Percentiles rank a stretch among this genome's conserved stretches.
These are phyloP conservation scores for Sugiyamaella floridensis DNA, from an alignment of 805 yeast genomes.

Conservation along the genomic window DNA sequence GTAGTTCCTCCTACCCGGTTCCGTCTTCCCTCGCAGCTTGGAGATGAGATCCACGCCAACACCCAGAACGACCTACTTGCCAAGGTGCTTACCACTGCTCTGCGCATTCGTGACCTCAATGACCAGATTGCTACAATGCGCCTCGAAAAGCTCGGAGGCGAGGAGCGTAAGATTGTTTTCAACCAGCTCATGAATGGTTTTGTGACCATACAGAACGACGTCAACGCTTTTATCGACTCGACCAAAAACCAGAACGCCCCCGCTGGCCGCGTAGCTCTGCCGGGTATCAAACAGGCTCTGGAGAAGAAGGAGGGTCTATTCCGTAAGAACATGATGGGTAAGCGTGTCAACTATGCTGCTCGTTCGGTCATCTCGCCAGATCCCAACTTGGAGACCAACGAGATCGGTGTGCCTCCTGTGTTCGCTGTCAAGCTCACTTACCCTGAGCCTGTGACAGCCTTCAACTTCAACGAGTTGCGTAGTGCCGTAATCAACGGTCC, in stretches of 20 bases:
- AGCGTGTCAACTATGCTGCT: slow-evolving; percentile 97
- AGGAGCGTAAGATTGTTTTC: slow-evolving; percentile 68
- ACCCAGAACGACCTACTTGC: slow-evolving; percentile 84
- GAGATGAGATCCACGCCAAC: slow-evolving; percentile 94
- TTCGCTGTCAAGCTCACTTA: slow-evolving; percentile 92
- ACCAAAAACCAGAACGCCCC: slow-evolving; percentile 74
- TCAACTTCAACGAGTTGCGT: slow-evolving; percentile 83
- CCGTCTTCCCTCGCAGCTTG: slow-evolving; percentile 92
- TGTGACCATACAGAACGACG: slow-evolving; percentile 91
- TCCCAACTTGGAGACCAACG: slow-evolving; percentile 95
- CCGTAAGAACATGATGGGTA: slow-evolving; percentile 99
- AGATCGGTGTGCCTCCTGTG: slow-evolving; percentile 98
- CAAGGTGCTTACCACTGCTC: slow-evolving; percentile 69
- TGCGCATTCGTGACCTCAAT: slow-evolving; percentile 80
- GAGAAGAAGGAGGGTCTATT: slow-evolving; percentile 98
- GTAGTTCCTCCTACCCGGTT: slow-evolving; percentile 96
- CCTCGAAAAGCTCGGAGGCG: slow-evolving; percentile 51
- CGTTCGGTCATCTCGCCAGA: slow-evolving; percentile 99
- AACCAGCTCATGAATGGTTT: slow-evolving; percentile 92
- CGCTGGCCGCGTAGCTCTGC: slow-evolving; percentile 67
- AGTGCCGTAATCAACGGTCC: slow-evolving; percentile 98
- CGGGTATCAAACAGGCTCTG: slow-evolving; percentile 95
- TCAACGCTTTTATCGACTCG: slow-evolving; percentile 86
- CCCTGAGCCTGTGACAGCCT: slow-evolving; percentile 95
- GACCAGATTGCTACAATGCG: slow-evolving; percentile 65